phyloP scores from a whole-genome alignment of 202 grass and related monocot species.

The Panicum virgatum region DNA sequence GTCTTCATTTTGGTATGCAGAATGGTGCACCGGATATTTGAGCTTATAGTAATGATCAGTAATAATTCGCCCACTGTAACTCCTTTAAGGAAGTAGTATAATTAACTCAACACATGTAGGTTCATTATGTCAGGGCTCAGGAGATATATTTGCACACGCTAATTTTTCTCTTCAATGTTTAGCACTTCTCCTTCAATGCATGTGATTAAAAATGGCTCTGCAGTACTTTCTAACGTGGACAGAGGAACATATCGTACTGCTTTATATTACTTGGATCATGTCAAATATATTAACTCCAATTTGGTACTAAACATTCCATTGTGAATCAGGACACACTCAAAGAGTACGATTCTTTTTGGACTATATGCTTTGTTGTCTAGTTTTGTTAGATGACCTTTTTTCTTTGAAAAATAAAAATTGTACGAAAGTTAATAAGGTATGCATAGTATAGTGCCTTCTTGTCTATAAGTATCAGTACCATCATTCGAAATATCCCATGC shows the following conservation, averaged over 20 bases:
- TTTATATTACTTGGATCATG: slow-evolving; percentile 34
- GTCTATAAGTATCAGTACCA: background rate
- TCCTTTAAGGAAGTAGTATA: background rate
- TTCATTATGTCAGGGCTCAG: background rate
- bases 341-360: slow-evolving; percentile 33
- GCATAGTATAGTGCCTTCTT: background rate
- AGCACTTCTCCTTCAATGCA: slow-evolving; percentile 15
- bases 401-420: background rate
- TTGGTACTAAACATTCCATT: slow-evolving; percentile 37
- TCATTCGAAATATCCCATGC: background rate
- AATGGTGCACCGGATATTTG: slow-evolving; percentile 40
- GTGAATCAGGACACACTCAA: slow-evolving; percentile 32
- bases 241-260: slow-evolving; percentile 29
- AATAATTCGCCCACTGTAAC: slow-evolving; percentile 27
- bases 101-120: background rate
- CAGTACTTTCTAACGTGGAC: slow-evolving; percentile 29
- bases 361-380: slow-evolving; percentile 33
- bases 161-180: background rate
- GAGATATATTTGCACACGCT: background rate
- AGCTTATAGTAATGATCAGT: background rate
- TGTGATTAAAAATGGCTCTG: slow-evolving; percentile 24
- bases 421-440: background rate
- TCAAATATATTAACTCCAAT: slow-evolving; percentile 23
- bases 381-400: slow-evolving; percentile 22
- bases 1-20: slow-evolving; percentile 33